Percentiles rank a stretch among this genome's conserved stretches.
Conservation (phyloP, 768 basidiomycete species). For the Gelatoporia subvermispora region DNA sequence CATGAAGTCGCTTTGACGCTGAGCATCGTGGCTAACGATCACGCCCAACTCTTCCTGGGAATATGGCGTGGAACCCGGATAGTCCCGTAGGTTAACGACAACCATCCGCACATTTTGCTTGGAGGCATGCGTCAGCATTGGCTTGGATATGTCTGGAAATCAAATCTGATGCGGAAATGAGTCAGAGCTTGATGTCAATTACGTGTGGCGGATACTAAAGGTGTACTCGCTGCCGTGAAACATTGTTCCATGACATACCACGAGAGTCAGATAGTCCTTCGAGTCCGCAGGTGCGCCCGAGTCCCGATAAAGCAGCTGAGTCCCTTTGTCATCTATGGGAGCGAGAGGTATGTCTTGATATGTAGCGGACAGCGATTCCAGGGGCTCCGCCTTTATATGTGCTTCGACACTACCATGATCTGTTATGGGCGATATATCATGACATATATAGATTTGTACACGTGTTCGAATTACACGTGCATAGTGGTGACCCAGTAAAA, state of each 20-base stretch:
- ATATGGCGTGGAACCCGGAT: slow-evolving; percentile 20
- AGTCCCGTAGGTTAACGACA: slow-evolving; percentile 23
- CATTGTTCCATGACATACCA: slow-evolving; percentile 14
- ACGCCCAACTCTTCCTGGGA: slow-evolving; percentile 12
- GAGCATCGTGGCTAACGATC: background rate
- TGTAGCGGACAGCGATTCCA: too few species aligned
- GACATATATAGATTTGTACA: too few species aligned
- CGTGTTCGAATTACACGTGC: too few species aligned
- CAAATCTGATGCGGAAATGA: background rate
- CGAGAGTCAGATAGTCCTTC: slow-evolving; percentile 12
- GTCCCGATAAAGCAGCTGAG: slow-evolving; percentile 14
- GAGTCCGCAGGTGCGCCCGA: slow-evolving; percentile 11
- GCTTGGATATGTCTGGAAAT: slow-evolving; percentile 15
- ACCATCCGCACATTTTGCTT: slow-evolving; percentile 19
- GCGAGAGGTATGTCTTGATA: slow-evolving; percentile 15
- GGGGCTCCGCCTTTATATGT: too few species aligned
- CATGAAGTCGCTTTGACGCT: slow-evolving; percentile 10
- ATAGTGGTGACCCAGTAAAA: too few species aligned
- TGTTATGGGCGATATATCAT: too few species aligned
- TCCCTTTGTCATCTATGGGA: slow-evolving; percentile 8
- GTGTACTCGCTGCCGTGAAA: slow-evolving; percentile 14
- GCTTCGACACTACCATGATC: too few species aligned
- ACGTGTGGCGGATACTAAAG: background rate
- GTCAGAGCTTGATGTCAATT: background rate
- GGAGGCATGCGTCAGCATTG: slow-evolving; percentile 16